Evolutionary conservation across 139 green algal species (phyloP), one percentile per base, ranked within the genome.

Genomic region (Closterium sp.): DNA sequence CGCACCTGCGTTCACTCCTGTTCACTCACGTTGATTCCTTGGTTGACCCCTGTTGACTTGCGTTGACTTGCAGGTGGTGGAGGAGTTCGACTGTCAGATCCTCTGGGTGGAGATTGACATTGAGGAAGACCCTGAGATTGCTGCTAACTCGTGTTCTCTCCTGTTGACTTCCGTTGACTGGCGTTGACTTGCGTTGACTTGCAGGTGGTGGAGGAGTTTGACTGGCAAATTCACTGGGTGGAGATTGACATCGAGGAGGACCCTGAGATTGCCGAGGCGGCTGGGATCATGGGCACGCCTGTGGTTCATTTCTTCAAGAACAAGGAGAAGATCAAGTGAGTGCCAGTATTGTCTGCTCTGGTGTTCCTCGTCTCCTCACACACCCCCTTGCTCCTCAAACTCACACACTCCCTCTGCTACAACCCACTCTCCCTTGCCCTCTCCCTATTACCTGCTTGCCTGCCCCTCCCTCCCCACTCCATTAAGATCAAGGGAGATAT

Each of bases 101-200:
- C 96, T 98, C 90, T 98, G 96, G 70, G 97, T 99, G 38, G 97
- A 99, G 93, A 99, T 99, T 89, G 97, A 99, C 94, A 98, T 99
- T 45, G 98, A 97, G 89, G 85, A 95, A 88, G 97, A 99, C 94
- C 95, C 96, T 2, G 97, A 99, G 91, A 98, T 99, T 90, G 97
- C 97, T 24, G 96, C 62, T 79, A 79, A 1, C 62, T 27, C 27
- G 17, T 7, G 7, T 62, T 62, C 5, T 5, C 42, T 62, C 42
- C 42, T 7, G 42, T 79, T 79, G 62, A 79, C 62, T 24, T 13
- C 13, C 27, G 62, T 79, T 79, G 62, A 79, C 90, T 93, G 0
- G 0, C 17, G 19, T 24, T 93, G 22, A 31, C 45, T 17, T 27
- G 10, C 13, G 30, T 34, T 92, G 86, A 31, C 22, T 32, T 1